Conservation (phyloP, 2,329 filamentous ascomycete genomes). For the Cryphonectria nitschkei region DNA sequence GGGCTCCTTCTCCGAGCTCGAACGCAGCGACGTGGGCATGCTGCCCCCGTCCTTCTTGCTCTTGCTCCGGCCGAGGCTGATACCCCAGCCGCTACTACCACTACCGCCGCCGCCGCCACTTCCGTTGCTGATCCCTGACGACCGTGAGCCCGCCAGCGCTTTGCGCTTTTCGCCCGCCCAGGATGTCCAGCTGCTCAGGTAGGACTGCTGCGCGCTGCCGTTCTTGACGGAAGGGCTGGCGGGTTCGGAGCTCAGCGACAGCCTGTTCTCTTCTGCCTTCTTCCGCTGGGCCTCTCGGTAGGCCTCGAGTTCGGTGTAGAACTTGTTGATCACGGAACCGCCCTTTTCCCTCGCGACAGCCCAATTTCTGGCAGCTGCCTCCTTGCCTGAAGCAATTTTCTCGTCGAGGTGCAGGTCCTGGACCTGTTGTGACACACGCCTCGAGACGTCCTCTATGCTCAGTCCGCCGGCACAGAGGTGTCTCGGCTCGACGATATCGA, state of each 20-base stretch:
- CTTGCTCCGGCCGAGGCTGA: constrained; percentile 38
- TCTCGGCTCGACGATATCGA: constrained; percentile 89
- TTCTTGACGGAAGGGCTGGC: constrained; percentile 46
- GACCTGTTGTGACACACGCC: constrained; percentile 87
- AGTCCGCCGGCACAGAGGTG: constrained; percentile 93
- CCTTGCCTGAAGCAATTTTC: constrained; percentile 78
- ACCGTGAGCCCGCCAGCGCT: constrained; percentile 46
- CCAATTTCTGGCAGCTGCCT: constrained; percentile 87
- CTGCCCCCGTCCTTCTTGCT: constrained; percentile 31
- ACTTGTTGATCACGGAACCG: constrained; percentile 80
- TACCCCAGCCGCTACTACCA: constrained; percentile 39
- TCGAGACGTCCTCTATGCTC: constrained; percentile 91
- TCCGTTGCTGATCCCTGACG: constrained; percentile 32
- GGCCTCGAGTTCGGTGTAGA: constrained; percentile 89
- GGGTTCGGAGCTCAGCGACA: constrained; percentile 39
- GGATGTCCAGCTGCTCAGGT: constrained; percentile 69
- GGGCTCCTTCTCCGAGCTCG: constrained; percentile 29
- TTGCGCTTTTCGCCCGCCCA: constrained; percentile 80
- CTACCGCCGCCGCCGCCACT: constrained; percentile 24
- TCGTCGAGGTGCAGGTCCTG: constrained; percentile 94
- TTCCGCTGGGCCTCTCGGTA: constrained; percentile 75
- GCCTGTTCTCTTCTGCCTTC: constrained; percentile 57
- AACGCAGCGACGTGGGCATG: constrained; percentile 24
- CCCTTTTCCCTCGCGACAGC: constrained; percentile 87
- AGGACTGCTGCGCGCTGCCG: constrained; percentile 49